Evolutionary conservation across 768 basidiomycete genomes (phyloP), one percentile per base, ranked within the genome.

Genomic region (Pleurotus eryngii): DNA sequence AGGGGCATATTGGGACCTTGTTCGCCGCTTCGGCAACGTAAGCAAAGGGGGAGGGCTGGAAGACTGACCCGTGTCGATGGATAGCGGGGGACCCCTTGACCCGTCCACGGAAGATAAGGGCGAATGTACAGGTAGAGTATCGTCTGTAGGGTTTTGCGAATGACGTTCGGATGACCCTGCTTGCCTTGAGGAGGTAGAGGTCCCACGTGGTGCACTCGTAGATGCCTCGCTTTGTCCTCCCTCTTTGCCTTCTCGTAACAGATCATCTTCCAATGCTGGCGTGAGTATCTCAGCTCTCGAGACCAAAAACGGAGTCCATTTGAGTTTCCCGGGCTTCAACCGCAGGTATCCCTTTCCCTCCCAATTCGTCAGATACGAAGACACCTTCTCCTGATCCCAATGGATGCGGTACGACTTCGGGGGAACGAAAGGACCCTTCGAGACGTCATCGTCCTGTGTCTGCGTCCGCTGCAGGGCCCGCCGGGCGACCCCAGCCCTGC

Each of bases 291-390:
- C 57, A 49, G 59, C 58, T 63, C 82, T 75, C 4, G 86, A 77
- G 45, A 93, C 71, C 39, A 97, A 74, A 71, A 96, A 98, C 24
- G 96, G 96, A 60, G 87, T 95, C 91, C 96, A 99, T 66, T 92
- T 94, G 59, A 98, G 78, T 69, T 85, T 85, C 65, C 96, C 93
- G 1, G 94, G 87, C 62, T 81, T 83, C 57, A 92, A 75, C 61
- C 71, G 81, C 59, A 94, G 65, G 63, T 93, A 90, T 4, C 89
- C 90, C 71, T 95, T 97, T 43, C 72, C 69, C 60, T 89, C 86
- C 85, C 91, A 90, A 55, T 78, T 79, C 42, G 72, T 73, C 56
- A 97, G 59, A 68, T 88, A 90, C 56, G 76, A 76, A 17, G 78
- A 74, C 49, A 96, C 88, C 61, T 77, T 79, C 11, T 79, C 81